Evolutionary conservation across 2,329 filamentous ascomycete genomes (phyloP).

Genomic region (Cercospora zeina): DNA sequence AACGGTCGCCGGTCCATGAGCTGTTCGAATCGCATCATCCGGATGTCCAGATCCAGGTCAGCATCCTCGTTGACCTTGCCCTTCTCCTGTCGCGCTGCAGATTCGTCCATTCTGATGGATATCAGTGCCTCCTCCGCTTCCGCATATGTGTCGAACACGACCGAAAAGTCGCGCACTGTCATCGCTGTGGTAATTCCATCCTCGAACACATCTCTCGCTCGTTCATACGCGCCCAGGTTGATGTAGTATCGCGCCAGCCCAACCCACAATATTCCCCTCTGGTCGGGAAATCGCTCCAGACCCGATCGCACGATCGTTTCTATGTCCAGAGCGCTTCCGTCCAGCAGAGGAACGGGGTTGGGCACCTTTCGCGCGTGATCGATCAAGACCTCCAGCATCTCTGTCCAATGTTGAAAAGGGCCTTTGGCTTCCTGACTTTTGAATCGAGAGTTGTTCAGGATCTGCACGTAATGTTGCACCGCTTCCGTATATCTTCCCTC

Average conservation of each 20-base stretch:
- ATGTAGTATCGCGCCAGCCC: slow-evolving; percentile 97
- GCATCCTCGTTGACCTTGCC: slow-evolving; percentile 76
- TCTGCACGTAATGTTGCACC: slow-evolving; percentile 83
- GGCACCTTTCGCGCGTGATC: slow-evolving; percentile 64
- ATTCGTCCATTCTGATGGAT: slow-evolving; percentile 83
- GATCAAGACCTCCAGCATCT: slow-evolving; percentile 94
- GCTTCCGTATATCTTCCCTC: slow-evolving; percentile 86
- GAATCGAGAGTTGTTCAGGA: slow-evolving; percentile 88
- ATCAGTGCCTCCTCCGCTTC: slow-evolving; percentile 98
- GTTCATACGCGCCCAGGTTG: slow-evolving; percentile 86
- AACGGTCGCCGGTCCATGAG: slow-evolving; percentile 97
- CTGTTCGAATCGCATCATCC: slow-evolving; percentile 97
- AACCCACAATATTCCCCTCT: slow-evolving; percentile 91
- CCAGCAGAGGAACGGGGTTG: slow-evolving; percentile 75
- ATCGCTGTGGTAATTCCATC: slow-evolving; percentile 97
- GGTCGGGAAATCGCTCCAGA: slow-evolving; percentile 85
- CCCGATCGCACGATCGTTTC: slow-evolving; percentile 91
- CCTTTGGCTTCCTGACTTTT: slow-evolving; percentile 91
- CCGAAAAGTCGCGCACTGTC: slow-evolving; percentile 95
- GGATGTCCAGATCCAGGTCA: slow-evolving; percentile 91
- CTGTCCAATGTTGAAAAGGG: slow-evolving; percentile 94
- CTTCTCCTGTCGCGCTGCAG: slow-evolving; percentile 75
- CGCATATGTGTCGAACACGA: slow-evolving; percentile 93
- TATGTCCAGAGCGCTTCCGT: slow-evolving; percentile 82
- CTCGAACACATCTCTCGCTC: slow-evolving; percentile 88